A percentile compares a stretch with the other conserved stretches of the same genome.
phyloP scores from a whole-genome alignment of 148 eudicot genomes.

The Salicornia ramosissima region DNA sequence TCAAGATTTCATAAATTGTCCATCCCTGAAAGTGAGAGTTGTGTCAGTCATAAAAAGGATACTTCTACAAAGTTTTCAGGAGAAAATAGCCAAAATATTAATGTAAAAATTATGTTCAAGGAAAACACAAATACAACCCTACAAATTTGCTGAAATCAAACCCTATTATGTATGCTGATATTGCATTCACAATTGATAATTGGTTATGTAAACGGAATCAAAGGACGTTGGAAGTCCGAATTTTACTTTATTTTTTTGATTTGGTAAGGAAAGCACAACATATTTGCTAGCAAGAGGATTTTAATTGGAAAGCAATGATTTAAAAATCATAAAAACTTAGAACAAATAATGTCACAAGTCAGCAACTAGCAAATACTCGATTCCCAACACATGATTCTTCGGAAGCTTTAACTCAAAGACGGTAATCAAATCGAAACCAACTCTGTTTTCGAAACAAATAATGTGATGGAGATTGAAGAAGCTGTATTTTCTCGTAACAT shows the following conservation, averaged over 20 bases:
- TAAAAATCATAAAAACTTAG: background rate
- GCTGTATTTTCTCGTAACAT: too few relatives aligned
- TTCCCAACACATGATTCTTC: background rate
- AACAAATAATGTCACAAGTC: background rate
- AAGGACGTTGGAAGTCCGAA: too few relatives aligned
- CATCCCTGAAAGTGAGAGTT: conserved; percentile 60
- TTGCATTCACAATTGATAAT: too few relatives aligned
- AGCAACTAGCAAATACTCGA: background rate
- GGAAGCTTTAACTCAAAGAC: background rate
- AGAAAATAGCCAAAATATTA: background rate
- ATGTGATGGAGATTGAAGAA: too few relatives aligned
- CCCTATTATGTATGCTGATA: too few relatives aligned
- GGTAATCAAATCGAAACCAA: background rate
- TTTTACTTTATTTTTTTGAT: too few relatives aligned
- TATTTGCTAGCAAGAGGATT: background rate
- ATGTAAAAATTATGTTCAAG: background rate
- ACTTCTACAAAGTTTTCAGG: background rate
- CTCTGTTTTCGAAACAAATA: background rate
- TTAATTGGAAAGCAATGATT: background rate
- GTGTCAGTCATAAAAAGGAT: background rate
- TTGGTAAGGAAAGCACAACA: background rate
- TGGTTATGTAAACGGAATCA: too few relatives aligned
- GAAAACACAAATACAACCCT: background rate
- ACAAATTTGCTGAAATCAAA: too few relatives aligned
- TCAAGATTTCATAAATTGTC: conserved; percentile 79